Base-by-base conservation (phyloP, 1,284 basidiomycete genomes). In the Cutaneotrichosporon cutaneum region DNA sequence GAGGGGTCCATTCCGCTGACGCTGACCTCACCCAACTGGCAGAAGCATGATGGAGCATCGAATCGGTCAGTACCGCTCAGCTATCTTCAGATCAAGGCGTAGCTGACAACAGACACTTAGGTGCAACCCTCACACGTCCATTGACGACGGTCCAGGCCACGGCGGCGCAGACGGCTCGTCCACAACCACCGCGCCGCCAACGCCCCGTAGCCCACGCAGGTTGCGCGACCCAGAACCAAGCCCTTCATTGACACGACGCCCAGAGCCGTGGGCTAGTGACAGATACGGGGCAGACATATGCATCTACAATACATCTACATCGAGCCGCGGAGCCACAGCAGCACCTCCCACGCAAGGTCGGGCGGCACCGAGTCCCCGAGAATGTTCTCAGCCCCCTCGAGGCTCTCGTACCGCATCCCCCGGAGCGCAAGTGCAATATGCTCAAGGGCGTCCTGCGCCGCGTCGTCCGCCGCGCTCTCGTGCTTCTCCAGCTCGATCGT, bases 271-370 rank as follows among this genome's bases (percentile, higher is more conserved):
- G 73, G 62, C 72, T 65, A 59, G 67, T 77, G 78, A 80, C 78
- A 80, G 78, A 80, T 80, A 80, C 78, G 77, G 76, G 76, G 76
- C 72, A 67, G 55, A 78, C 73, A 80, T 70, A 30, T 11, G 10
- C n/a, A 30, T 35, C n/a, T 30, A 53, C n/a, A 35, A 55, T 55
- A 39, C 54, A 42, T 18, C 45, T 61, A 79, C 77, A 79, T 79
- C 4, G 57, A 60, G 36, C 45, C 44, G n/a, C 72, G 63, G 22
- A 81, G 66, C 78, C 78, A 81, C 4, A 55, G 44, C 8, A 80
- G 61, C n/a, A 77, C 66, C 60, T 79, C 76, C 22, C 62, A 44
- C 13, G 67, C 68, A 13, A 72, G 53, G 9, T 66, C 62, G 8
- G 63, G 42, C 35, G 52, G 62, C 32, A 67, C 56, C 7, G 53